Percentiles rank a stretch among this genome's conserved stretches.
These are phyloP conservation scores for Fusarium tjaetaba DNA, from an alignment of 2,329 filamentous ascomycete genomes.

Conservation along the genomic window DNA sequence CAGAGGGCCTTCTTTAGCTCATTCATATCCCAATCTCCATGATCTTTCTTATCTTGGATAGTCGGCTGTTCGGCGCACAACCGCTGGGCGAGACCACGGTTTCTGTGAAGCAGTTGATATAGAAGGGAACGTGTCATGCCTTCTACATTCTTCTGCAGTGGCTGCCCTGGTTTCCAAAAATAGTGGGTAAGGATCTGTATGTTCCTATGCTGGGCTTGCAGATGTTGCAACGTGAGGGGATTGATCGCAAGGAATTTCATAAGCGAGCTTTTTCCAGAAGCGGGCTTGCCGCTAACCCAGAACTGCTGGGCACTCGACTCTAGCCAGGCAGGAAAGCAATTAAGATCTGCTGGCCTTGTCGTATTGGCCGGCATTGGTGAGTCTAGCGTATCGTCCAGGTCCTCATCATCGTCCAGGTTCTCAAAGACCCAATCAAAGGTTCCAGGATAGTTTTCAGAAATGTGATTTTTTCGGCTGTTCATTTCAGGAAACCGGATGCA, in stretches of 20 bases:
- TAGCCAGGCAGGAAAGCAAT: neutral
- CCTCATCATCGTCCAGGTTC: no score
- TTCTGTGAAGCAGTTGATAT: rapidly evolving
- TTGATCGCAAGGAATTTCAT: neutral
- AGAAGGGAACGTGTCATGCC: rapidly evolving
- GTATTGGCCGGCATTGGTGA: neutral
- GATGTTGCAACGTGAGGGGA: rapidly evolving
- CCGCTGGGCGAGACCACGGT: rapidly evolving
- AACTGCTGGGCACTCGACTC: rapidly evolving
- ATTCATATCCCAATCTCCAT: neutral
- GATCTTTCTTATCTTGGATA: rapidly evolving
- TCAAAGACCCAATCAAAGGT: neutral
- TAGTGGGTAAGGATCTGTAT: rapidly evolving
- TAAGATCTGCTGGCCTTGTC: rapidly evolving
- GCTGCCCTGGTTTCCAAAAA: neutral
- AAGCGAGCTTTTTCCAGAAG: neutral
- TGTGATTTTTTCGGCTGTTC: neutral
- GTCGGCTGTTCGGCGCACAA: rapidly evolving
- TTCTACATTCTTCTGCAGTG: neutral
- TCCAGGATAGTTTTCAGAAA: neutral
- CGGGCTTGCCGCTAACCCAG: neutral
- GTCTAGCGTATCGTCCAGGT: no score
- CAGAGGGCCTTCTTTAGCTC: rapidly evolving
- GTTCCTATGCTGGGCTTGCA: neutral
- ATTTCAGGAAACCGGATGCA: neutral